Evolutionary conservation across 1,284 basidiomycete species (phyloP).

Genomic region (Laetiporus sulphureus): DNA sequence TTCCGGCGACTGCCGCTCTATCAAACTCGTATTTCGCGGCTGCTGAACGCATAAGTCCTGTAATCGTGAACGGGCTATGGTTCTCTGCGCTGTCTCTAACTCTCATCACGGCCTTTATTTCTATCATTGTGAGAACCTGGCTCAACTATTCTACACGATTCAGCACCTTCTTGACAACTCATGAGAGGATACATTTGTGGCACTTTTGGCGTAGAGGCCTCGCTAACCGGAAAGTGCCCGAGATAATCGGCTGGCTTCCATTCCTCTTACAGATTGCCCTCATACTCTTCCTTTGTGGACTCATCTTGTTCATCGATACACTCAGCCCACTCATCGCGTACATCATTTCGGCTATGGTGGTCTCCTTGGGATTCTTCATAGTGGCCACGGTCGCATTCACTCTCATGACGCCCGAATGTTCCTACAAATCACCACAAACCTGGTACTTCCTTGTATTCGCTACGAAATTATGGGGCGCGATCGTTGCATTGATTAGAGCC

Average conservation of each 20-base stretch:
- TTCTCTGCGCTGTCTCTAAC: slow-evolving; percentile 14
- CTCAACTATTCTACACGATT: slow-evolving; percentile 10
- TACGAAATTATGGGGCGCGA: too few species aligned
- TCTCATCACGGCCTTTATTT: slow-evolving; percentile 13
- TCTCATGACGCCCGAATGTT: slow-evolving; percentile 12
- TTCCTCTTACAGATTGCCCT: slow-evolving; percentile 14
- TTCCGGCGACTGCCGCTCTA: neutral
- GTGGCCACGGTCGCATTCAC: too few species aligned
- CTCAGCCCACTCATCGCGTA: slow-evolving; percentile 10
- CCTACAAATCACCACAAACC: slow-evolving; percentile 24
- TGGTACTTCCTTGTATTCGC: slow-evolving; percentile 12
- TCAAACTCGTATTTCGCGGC: neutral
- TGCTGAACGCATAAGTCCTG: slow-evolving; percentile 1
- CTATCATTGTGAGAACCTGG: slow-evolving; percentile 18
- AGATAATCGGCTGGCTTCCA: slow-evolving; percentile 12
- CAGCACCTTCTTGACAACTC: slow-evolving; percentile 7
- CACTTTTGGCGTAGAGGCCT: slow-evolving; percentile 13
- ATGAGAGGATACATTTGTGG: slow-evolving; percentile 10
- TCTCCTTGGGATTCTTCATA: too few species aligned
- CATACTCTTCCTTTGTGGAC: slow-evolving; percentile 12
- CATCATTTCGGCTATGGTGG: slow-evolving; percentile 11
- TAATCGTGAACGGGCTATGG: slow-evolving; percentile 16
- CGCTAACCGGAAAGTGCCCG: slow-evolving; percentile 12
- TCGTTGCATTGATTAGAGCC: too few species aligned
- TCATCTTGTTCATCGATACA: slow-evolving; percentile 12